Evolutionary conservation across 306 rosid genomes (phyloP), one percentile per base, ranked within the genome.

Genomic region (Acacia crassicarpa): DNA sequence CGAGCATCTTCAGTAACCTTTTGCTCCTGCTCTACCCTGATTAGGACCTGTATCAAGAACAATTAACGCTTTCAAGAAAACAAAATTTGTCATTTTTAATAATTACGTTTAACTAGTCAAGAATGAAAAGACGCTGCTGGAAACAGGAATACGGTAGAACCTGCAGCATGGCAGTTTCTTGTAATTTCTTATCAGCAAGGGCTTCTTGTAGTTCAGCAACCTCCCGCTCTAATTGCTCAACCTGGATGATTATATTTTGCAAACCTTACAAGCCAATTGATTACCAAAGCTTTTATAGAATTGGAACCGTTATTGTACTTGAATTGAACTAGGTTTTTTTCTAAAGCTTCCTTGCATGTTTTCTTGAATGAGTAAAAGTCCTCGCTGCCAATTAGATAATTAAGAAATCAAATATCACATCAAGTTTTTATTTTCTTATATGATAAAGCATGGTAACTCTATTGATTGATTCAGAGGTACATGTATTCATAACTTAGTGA

Each of bases 91-190:
- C 7, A 6, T 74, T 23, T 58, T 62, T 27, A 25, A 25, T 62
- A 83, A 71, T 82, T 72, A 54, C 76, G 80, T 54, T 54, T 71
- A 80, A 77, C 38, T 63, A 51, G 38, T 14, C 67, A 78, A 74
- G 85, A 81, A 85, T 84, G 72, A 78, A 86, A 81, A 68, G 81
- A 84, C 56, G 78, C 78, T 53, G 88, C 77, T 77, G 81, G 80
- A 84, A 86, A 85, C 75, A 70, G 61, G 81, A 74, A 84, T 84
- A 76, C 83, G 81, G 41, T 59, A 85, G 78, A 87, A 93, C 99
- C 99, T 93, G 87, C 83, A 95, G 87, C 94, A 95, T 88, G 78
- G 96, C 91, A 83, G 87, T 77, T 90, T 92, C 99, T 92, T 95
- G 96, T 82, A 92, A 94, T 87, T 90, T 90, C 88, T 95, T 92